Percentiles rank a stretch among this genome's conserved stretches.
These are phyloP conservation scores for Penicillium egyptiacum DNA, from an alignment of 495 filamentous ascomycete genomes.

Conservation along the genomic window DNA sequence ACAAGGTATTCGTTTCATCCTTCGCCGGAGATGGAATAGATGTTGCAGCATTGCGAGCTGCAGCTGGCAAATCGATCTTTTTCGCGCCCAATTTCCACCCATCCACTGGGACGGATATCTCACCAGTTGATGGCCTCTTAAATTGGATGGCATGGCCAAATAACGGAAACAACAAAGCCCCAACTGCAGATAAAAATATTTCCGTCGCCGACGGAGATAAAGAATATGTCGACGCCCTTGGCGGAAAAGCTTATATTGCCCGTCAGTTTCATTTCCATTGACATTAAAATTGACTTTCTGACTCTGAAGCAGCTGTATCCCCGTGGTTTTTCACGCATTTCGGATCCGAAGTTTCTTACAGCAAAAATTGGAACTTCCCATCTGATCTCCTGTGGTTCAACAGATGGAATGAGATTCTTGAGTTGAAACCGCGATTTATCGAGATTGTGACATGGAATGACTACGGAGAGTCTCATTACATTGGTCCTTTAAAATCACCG, in stretches of 20 bases:
- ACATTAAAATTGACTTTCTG: not conserved
- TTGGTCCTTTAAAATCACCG: conserved; percentile 44
- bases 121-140: conserved; percentile 49
- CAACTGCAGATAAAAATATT: conserved; percentile 42
- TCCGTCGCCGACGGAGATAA: conserved; percentile 51
- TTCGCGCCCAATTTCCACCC: conserved; percentile 59
- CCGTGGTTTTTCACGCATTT: conserved; percentile 47
- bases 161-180: conserved; percentile 56
- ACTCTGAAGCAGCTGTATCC: conserved; percentile 25
- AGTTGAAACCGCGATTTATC: conserved; percentile 47
- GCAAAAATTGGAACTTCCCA: conserved; percentile 57
- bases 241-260: conserved; percentile 55
- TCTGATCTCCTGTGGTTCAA: conserved; percentile 44
- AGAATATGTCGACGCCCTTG: conserved; percentile 48
- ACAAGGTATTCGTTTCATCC: conserved; percentile 56
- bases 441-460: conserved; percentile 68
- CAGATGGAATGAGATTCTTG: conserved; percentile 56
- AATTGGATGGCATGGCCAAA: conserved; percentile 63
- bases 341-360: conserved; percentile 34
- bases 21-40: conserved; percentile 55
- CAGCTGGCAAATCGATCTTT: conserved; percentile 50
- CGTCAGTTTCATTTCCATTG: conserved; percentile 26
- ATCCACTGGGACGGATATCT: conserved; percentile 32
- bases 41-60: conserved; percentile 41
- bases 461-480: conserved; percentile 60